These are phyloP conservation scores for Halophytophthora batemanensis DNA, from an alignment of 352 stramenopile species.

Conservation along the genomic window DNA sequence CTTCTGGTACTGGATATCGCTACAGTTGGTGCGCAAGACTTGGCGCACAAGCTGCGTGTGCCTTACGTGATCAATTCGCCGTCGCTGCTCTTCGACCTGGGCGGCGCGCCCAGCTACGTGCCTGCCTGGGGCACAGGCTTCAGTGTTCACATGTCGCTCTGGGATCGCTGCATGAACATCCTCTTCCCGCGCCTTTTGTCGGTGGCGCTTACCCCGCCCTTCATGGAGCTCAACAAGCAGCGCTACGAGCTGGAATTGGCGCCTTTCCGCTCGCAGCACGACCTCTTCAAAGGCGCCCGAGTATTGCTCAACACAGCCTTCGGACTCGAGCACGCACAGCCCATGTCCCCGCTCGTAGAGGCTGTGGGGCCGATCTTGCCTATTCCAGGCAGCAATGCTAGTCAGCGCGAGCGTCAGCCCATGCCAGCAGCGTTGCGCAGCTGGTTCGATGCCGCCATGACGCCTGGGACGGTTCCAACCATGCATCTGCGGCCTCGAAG, in stretches of 20 bases:
- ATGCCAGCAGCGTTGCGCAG: constrained; percentile 29
- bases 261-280: constrained; percentile 81
- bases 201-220: constrained; percentile 83
- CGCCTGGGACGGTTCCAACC: constrained; percentile 9
- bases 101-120: constrained; percentile 67
- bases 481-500: constrained; percentile 22
- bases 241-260: constrained; percentile 69
- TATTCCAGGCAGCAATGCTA: constrained; percentile 29
- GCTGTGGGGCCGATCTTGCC: constrained; percentile 75
- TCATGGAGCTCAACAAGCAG: constrained; percentile 88
- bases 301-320: constrained; percentile 89
- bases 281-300: constrained; percentile 82
- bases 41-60: constrained; percentile 73
- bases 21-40: constrained; percentile 72
- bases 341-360: constrained; percentile 73
- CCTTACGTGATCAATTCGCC: constrained; percentile 84
- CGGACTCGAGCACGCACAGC: constrained; percentile 77
- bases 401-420: constrained; percentile 24
- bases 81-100: constrained; percentile 82
- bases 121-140: constrained; percentile 85
- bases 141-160: constrained; percentile 78
- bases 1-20: constrained; percentile 83
- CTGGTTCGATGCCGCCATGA: constrained; percentile 37
- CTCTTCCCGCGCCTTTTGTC: constrained; percentile 84
- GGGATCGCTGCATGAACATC: constrained; percentile 88